Percentiles rank a stretch among this genome's conserved stretches.
These are phyloP conservation scores for Penicillium silybi DNA, from an alignment of 495 filamentous ascomycete species.

Conservation along the genomic window DNA sequence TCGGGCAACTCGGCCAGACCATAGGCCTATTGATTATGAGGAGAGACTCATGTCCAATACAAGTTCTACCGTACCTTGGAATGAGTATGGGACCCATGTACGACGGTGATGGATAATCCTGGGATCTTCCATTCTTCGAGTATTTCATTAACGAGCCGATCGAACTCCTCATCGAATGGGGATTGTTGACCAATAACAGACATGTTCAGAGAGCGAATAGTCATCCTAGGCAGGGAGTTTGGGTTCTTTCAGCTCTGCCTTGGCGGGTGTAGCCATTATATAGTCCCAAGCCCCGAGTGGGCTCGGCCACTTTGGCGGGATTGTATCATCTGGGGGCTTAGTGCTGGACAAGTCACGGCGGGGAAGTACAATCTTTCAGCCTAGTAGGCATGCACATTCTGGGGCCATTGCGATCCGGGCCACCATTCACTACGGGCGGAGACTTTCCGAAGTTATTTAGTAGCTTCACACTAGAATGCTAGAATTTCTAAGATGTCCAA, in stretches of 20 bases:
- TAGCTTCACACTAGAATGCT: too few relatives aligned
- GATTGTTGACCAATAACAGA: neutral
- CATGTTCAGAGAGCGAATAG: neutral
- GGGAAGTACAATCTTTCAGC: neutral
- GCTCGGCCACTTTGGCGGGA: too few relatives aligned
- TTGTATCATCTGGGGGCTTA: neutral
- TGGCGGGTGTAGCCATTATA: neutral
- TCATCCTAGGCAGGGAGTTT: neutral
- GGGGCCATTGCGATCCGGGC: neutral
- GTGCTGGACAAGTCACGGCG: neutral
- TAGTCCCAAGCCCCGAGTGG: neutral
- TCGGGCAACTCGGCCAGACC: slow-evolving; percentile 39
- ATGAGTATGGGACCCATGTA: slow-evolving; percentile 41
- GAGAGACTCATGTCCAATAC: neutral
- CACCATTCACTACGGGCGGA: too few relatives aligned
- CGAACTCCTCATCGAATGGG: slow-evolving; percentile 32
- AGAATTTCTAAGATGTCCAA: too few relatives aligned
- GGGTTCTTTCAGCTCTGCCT: neutral
- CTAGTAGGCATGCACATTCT: neutral
- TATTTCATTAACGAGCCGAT: slow-evolving; percentile 26
- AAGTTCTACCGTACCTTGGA: slow-evolving; percentile 31
- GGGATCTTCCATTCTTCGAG: slow-evolving; percentile 49
- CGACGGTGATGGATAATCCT: slow-evolving; percentile 46
- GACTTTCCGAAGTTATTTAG: too few relatives aligned
- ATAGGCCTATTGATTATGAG: slow-evolving; percentile 42